Evolutionary conservation across 2,329 filamentous ascomycete species (phyloP).

Genomic region (Pseudogymnoascus sp.): DNA sequence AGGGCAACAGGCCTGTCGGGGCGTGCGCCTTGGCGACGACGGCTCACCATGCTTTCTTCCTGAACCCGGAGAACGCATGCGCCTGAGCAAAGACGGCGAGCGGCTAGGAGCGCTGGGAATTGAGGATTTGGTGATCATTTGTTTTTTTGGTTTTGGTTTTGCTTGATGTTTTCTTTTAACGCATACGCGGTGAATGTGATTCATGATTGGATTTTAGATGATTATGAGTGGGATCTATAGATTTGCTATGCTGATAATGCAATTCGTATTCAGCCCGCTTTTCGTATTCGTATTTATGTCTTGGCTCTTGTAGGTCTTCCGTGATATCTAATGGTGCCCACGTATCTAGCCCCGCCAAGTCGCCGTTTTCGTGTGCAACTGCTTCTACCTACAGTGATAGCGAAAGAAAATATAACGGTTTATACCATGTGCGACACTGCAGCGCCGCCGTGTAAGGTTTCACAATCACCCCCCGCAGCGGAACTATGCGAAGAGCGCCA

Average conservation of each 20-base stretch:
- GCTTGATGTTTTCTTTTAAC: neutral
- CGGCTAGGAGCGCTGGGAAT: neutral
- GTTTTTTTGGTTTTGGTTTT: neutral
- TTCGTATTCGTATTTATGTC: neutral
- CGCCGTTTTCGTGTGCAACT: neutral
- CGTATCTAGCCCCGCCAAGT: neutral
- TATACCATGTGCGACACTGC: neutral
- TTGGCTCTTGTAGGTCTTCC: neutral
- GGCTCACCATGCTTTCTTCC: neutral
- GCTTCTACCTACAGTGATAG: neutral
- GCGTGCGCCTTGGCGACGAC: slow-evolving; percentile 5
- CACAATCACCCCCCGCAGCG: neutral
- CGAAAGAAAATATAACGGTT: neutral
- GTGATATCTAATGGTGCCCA: neutral
- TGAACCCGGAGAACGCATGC: neutral
- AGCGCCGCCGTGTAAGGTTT: neutral
- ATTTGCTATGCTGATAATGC: slow-evolving; percentile 3
- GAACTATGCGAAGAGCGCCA: neutral
- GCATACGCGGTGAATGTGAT: neutral
- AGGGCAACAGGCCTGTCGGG: slow-evolving; percentile 26
- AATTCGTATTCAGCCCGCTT: neutral
- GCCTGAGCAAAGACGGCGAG: slow-evolving; percentile 7
- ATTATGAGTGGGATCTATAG: slow-evolving; percentile 7
- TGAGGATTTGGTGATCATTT: neutral
- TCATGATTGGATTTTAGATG: slow-evolving; percentile 7